Evolutionary conservation across 805 yeast genomes (phyloP).

Genomic region (Spathaspora gorwiae): DNA sequence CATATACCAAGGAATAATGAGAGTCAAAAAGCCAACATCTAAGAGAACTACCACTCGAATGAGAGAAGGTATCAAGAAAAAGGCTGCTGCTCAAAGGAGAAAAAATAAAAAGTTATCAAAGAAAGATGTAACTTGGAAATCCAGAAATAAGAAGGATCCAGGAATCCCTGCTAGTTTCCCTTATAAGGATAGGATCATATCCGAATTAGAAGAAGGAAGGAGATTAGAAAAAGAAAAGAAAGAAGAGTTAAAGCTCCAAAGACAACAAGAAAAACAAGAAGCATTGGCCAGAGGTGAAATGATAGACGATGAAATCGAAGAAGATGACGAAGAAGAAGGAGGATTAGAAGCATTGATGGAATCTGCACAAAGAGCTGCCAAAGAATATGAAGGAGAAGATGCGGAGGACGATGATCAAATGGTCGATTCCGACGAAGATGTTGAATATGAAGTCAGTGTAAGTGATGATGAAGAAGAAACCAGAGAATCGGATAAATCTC

Average conservation of each 20-base stretch:
- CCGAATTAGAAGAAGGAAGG: slow-evolving; percentile 64
- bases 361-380: slow-evolving; percentile 87
- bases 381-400: slow-evolving; percentile 58
- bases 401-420: slow-evolving; percentile 28
- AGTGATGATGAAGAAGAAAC: slow-evolving; percentile 39
- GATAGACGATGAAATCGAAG: slow-evolving; percentile 32
- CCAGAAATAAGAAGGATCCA: slow-evolving; percentile 77
- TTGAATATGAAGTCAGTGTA: slow-evolving; percentile 38
- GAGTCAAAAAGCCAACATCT: slow-evolving; percentile 63
- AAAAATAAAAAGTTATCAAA: slow-evolving; percentile 79
- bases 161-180: slow-evolving; percentile 96
- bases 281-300: slow-evolving; percentile 39
- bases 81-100: slow-evolving; percentile 86
- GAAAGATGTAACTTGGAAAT: slow-evolving; percentile 92
- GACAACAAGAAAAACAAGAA: slow-evolving; percentile 42
- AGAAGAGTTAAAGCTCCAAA: slow-evolving; percentile 45
- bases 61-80: slow-evolving; percentile 95
- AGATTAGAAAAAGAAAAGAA: slow-evolving; percentile 52
- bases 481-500: slow-evolving; percentile 61
- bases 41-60: slow-evolving; percentile 89
- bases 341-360: slow-evolving; percentile 81
- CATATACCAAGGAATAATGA: slow-evolving; percentile 21
- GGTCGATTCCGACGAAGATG: slow-evolving; percentile 33
- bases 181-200: slow-evolving; percentile 77
- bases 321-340: slow-evolving; percentile 34